A percentile compares a stretch with the other conserved stretches of the same genome.
These are phyloP conservation scores for Boechera stricta DNA, from an alignment of 345 rosid species.

Conservation along the genomic window DNA sequence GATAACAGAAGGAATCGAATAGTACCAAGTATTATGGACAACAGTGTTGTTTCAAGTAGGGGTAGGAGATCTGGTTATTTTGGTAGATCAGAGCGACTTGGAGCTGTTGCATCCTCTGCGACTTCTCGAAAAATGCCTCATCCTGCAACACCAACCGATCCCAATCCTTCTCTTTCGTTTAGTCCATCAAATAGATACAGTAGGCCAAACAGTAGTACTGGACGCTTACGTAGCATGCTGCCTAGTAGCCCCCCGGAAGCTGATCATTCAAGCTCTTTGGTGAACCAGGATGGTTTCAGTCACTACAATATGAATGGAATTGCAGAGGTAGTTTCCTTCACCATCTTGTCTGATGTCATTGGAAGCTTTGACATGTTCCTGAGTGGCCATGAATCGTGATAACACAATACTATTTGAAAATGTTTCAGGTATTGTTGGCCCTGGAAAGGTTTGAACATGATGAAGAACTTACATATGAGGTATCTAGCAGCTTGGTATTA, in stretches of 20 bases:
- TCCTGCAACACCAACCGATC: conserved; percentile 49
- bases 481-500: conserved; percentile 36
- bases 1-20: conserved; percentile 65
- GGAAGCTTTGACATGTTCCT: conserved; percentile 28
- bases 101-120: conserved; percentile 35
- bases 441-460: conserved; percentile 91
- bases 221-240: conserved; percentile 41
- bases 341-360: conserved; percentile 32
- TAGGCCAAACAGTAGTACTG: conserved; percentile 34
- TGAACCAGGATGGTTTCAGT: conserved; percentile 59
- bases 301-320: conserved; percentile 74
- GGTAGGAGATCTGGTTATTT: conserved; percentile 55
- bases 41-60: conserved; percentile 58
- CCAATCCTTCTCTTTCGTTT: conserved; percentile 48
- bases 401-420: conserved; percentile 18
- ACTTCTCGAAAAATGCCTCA: conserved; percentile 52
- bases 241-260: conserved; percentile 62
- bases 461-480: conserved; percentile 81
- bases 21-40: conserved; percentile 52
- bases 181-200: conserved; percentile 29
- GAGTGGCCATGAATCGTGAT: neutral
- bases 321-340: conserved; percentile 68
- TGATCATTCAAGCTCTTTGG: conserved; percentile 49
- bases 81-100: conserved; percentile 52
- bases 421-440: conserved; percentile 68